Percentiles rank a stretch among this genome's conserved stretches.
These are phyloP conservation scores for Friedmanniomyces simplex DNA, from an alignment of 495 filamentous ascomycete genomes.

Conservation along the genomic window DNA sequence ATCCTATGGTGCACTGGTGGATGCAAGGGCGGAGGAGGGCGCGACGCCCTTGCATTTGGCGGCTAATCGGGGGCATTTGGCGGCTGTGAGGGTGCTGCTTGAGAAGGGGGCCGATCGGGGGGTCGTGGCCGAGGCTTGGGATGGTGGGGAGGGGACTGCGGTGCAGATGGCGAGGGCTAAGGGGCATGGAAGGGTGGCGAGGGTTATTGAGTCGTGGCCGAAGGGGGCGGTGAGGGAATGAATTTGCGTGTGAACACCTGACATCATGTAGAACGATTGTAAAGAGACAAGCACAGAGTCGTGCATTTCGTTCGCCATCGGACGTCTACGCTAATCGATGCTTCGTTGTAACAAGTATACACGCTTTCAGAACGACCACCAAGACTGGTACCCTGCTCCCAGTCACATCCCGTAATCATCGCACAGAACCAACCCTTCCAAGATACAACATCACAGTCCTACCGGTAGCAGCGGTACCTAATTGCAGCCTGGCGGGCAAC, in stretches of 20 bases:
- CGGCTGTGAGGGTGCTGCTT: slow-evolving; percentile 9
- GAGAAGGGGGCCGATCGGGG: slow-evolving; percentile 4
- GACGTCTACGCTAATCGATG: neutral
- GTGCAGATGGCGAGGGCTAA: slow-evolving; percentile 13
- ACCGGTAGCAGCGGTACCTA: too few species aligned
- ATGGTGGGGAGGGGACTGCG: slow-evolving; percentile 8
- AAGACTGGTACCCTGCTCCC: too few species aligned
- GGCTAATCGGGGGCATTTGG: slow-evolving; percentile 14
- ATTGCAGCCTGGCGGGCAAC: too few species aligned
- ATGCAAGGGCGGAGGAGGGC: slow-evolving; percentile 7
- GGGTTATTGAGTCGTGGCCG: neutral
- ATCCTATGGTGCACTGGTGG: neutral
- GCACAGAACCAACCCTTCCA: too few species aligned
- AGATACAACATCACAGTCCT: too few species aligned
- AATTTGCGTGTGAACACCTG: too few species aligned
- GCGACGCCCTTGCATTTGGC: slow-evolving; percentile 14
- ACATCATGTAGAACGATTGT: too few species aligned
- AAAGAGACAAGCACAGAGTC: neutral
- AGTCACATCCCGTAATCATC: too few species aligned
- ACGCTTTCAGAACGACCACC: neutral
- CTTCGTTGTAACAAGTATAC: neutral
- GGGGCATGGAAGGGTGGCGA: slow-evolving; percentile 9
- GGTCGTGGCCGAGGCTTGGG: neutral
- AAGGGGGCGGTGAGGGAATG: neutral
- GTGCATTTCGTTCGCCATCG: neutral